These are phyloP conservation scores for Scedosporium boydii DNA, from an alignment of 2,329 filamentous ascomycete genomes.

Conservation along the genomic window DNA sequence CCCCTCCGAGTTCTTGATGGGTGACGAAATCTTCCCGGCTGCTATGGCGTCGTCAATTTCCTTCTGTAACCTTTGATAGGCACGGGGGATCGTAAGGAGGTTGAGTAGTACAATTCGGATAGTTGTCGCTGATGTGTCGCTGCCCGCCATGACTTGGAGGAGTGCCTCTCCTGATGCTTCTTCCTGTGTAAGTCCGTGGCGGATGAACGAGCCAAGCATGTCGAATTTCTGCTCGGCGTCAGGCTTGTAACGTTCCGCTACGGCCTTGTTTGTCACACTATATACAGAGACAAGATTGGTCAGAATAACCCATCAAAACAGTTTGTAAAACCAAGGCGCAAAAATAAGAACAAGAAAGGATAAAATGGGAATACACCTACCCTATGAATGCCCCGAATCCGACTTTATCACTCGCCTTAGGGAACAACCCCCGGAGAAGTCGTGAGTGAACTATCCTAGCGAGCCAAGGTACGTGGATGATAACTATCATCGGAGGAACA, in stretches of 20 bases:
- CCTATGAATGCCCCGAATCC: slow-evolving; percentile 29
- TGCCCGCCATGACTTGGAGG: slow-evolving; percentile 24
- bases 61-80: slow-evolving; percentile 33
- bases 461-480: slow-evolving; percentile 30
- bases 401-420: slow-evolving; percentile 26
- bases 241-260: slow-evolving; percentile 14
- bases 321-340: not conserved
- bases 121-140: slow-evolving; percentile 25
- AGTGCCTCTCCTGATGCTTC: slow-evolving; percentile 21
- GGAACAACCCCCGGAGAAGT: slow-evolving; percentile 29
- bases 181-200: slow-evolving; percentile 22
- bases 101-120: slow-evolving; percentile 39
- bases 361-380: slow-evolving; percentile 8
- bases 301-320: not conserved
- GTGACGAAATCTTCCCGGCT: slow-evolving; percentile 16
- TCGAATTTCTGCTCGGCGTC: slow-evolving; percentile 17
- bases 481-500: slow-evolving; percentile 32
- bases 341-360: too few relatives aligned
- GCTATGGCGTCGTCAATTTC: slow-evolving; percentile 33
- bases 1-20: slow-evolving; percentile 25
- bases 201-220: slow-evolving; percentile 32
- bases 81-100: slow-evolving; percentile 37
- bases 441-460: slow-evolving; percentile 30
- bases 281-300: too few relatives aligned
- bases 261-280: slow-evolving; percentile 4